Conservation (phyloP, 106 monocot species). For the Ottelia alismoides region DNA sequence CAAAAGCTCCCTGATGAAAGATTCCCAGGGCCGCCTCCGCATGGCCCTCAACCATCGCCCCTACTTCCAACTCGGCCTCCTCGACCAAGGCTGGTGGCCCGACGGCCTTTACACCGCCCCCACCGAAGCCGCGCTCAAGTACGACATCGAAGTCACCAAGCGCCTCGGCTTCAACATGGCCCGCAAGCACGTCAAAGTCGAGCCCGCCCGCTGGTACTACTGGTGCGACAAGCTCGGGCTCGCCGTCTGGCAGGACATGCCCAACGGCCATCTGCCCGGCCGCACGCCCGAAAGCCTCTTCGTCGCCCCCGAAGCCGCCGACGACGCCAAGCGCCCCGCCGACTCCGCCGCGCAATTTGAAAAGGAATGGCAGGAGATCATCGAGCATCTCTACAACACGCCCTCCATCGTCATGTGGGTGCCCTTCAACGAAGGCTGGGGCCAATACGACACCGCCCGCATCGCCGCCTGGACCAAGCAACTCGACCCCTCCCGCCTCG, state of each 20-base stretch:
- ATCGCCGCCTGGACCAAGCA: background rate
- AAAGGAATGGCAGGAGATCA: background rate
- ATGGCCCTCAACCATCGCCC: background rate
- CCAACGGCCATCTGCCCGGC: no score
- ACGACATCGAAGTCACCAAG: background rate
- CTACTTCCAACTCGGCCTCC: background rate
- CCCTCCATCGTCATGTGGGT: background rate
- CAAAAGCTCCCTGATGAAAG: background rate
- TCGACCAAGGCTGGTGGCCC: background rate
- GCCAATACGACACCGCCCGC: background rate
- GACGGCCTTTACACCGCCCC: background rate
- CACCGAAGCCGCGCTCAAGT: background rate
- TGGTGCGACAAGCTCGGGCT: background rate
- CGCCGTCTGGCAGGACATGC: background rate
- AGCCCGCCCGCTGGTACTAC: background rate
- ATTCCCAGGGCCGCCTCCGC: background rate
- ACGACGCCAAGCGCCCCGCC: background rate
- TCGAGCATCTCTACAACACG: background rate
- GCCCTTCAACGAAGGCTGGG: background rate
- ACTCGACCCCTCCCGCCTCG: background rate
- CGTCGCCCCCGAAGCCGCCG: background rate
- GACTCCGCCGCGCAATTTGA: background rate
- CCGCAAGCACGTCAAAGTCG: background rate
- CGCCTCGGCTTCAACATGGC: background rate
- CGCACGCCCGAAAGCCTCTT: no score